Base-by-base conservation (phyloP, 2,329 filamentous ascomycete genomes). In the Sarocladium oryzae region DNA sequence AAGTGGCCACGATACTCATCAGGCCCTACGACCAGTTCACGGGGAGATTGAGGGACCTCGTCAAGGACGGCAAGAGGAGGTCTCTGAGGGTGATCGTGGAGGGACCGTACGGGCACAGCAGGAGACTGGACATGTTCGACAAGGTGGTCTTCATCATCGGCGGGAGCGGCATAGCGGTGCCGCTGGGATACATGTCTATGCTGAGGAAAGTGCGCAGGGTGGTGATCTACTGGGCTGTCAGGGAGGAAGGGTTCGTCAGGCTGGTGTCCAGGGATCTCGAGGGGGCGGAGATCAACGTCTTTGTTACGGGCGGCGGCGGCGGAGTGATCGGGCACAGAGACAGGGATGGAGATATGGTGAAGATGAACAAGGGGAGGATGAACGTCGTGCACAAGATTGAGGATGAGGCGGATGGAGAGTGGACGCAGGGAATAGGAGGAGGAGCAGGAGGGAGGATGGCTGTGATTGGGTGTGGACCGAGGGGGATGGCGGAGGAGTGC, bases 1-100 rank as follows among this genome's bases (percentile, higher is more conserved):
- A 8, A 53, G 50, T 1, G 9, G 21, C 51, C 63, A 65, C 65
- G 0, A 75, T 75, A 36, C 60, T 75, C n/a, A 69, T 75, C 38
- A 61, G 72, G 0, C 72, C 72, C 1, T 75, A 75, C 53, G 66
- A 72, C 38, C 63, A 71, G 40, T 75, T 74, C 57, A 75, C 71
- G 0, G 56, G 58, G 1, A 61, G 71, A 2, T 63, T 75, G 0
- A 57, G 63, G 26, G 57, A 67, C 4, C 32, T 49, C 1, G 49
- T 54, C 0, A 30, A 52, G 1, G 61, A 60, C 53, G 60, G 64
- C 0, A 55, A 51, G 2, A 58, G 64, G 0, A 58, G 60, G 0
- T 55, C 60, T 0, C 46, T 72, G 1, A 63, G 65, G 1, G 60
- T 76, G 0, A 57, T 74, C 0, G 63, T 75, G 5, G 73, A 76